Percentiles rank a stretch among this genome's conserved stretches.
Evolutionary conservation across 2,329 filamentous ascomycete species (phyloP).

Genomic region (Albophoma yamanashiensis): DNA sequence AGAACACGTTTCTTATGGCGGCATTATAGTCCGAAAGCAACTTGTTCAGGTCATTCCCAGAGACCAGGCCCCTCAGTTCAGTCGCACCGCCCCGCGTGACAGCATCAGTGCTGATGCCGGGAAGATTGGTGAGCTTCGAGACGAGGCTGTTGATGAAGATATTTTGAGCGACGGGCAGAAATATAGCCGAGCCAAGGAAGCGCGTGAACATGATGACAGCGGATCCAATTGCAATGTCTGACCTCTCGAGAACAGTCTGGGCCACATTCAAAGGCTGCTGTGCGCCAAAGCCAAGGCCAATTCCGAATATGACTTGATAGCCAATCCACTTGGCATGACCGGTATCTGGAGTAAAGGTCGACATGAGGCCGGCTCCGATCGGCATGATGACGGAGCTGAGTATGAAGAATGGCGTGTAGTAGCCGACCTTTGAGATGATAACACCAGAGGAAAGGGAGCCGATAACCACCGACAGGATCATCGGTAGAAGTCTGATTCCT

Average conservation of each 20-base stretch:
- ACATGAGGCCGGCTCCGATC: not conserved
- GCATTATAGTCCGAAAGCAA: not conserved
- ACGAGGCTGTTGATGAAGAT: not conserved
- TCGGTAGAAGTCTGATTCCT: not conserved
- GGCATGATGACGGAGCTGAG: not conserved
- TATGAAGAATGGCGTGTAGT: not conserved
- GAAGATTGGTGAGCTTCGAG: not conserved
- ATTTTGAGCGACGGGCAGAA: not conserved
- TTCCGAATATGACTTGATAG: not conserved
- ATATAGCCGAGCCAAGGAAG: not conserved
- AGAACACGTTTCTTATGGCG: not conserved
- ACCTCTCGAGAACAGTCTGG: not conserved
- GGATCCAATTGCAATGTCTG: not conserved
- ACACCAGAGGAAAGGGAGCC: not conserved
- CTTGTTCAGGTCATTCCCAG: not conserved
- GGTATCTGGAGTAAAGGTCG: not conserved
- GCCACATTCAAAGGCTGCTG: not conserved
- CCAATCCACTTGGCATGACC: not conserved
- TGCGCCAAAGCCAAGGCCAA: not conserved
- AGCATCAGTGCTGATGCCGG: not conserved
- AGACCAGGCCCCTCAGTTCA: not conserved
- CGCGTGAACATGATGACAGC: not conserved
- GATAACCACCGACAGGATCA: not conserved
- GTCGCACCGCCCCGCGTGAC: not conserved
- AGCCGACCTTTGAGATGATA: not conserved